These are phyloP conservation scores for Plasmodium gonderi DNA, from an alignment of 169 alveolate species.

Conservation along the genomic window DNA sequence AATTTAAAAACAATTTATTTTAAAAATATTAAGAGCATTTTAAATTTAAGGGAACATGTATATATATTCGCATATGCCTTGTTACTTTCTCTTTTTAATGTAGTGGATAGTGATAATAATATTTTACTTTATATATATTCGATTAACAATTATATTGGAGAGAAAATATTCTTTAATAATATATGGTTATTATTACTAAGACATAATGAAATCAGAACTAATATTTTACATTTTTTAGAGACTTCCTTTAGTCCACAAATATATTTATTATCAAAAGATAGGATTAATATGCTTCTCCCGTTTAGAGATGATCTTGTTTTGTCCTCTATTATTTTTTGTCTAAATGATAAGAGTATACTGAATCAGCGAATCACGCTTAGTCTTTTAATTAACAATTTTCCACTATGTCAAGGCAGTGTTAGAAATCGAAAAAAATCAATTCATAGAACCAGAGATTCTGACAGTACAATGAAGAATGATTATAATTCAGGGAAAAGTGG, in stretches of 20 bases:
- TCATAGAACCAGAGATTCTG: neutral
- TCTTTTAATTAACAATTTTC: conserved; percentile 84
- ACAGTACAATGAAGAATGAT: neutral
- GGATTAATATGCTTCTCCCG: conserved; percentile 85
- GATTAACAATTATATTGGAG: conserved; percentile 85
- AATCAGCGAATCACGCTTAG: conserved; percentile 83
- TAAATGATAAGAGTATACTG: conserved; percentile 83
- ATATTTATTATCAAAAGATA: conserved; percentile 74
- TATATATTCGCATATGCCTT: conserved; percentile 86
- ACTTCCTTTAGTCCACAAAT: conserved; percentile 84
- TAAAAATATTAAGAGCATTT: conserved; percentile 86
- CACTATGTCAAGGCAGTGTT: conserved; percentile 71
- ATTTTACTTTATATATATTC: conserved; percentile 82
- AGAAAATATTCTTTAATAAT: conserved; percentile 86
- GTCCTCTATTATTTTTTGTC: conserved; percentile 84
- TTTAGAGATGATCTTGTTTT: conserved; percentile 81
- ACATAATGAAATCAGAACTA: conserved; percentile 83
- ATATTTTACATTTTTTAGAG: conserved; percentile 86
- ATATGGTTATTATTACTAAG: conserved; percentile 86
- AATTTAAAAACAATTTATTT: conserved; percentile 90
- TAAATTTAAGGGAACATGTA: conserved; percentile 89
- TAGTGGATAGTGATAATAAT: conserved; percentile 91
- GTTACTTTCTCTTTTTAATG: conserved; percentile 85
- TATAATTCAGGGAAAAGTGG: neutral
- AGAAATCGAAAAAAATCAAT: conserved; percentile 52